Base-by-base conservation (phyloP, 1,284 basidiomycete genomes). In the Hemileia vastatrix region DNA sequence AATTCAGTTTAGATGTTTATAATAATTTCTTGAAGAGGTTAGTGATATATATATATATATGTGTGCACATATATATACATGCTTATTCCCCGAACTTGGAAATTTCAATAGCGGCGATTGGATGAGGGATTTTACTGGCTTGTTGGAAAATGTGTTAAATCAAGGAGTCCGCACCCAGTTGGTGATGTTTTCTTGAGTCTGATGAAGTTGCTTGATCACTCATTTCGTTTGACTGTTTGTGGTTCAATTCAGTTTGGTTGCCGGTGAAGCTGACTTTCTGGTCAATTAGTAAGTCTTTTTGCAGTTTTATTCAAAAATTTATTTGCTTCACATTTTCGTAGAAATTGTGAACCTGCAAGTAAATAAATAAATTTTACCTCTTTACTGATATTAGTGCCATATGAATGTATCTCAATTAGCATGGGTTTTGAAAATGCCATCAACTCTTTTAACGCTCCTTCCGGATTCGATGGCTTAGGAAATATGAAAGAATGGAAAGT, bases 251-350 rank as follows among this genome's bases (percentile, higher is more conserved):
- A 60, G 58, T n/a, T 24, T 60, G 8, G 53, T 45, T 47, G 58
- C 43, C 4, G 58, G 58, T 1, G 58, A 60, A 33, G 58, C 58
- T n/a, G 58, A 54, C 33, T 60, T 24, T 19, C 53, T 60, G 19
- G 58, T 60, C 11, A 60, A 60, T 19, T 60, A 60, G 58, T 60
- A 23, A 45, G 58, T 54, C 24, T 32, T n/a, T n/a, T n/a, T n/a
- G n/a, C n/a, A n/a, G 5, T n/a, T 19, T 31, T 19, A 57, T 47
- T 19, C 8, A 4, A n/a, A 13, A n/a, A 49, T 18, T 4, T 13
- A 33, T 27, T n/a, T 2, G 23, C 21, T 23, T 18, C 44, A 13
- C 36, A 15, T 3, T 47, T n/a, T 18, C 8, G 32, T 15, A 8
- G 6, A n/a, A n/a, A 4, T 44, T 1, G 19, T 8, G n/a, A 18